Evolutionary conservation across 345 rosid species (phyloP).

Genomic region (Euphorbia tirucalli): DNA sequence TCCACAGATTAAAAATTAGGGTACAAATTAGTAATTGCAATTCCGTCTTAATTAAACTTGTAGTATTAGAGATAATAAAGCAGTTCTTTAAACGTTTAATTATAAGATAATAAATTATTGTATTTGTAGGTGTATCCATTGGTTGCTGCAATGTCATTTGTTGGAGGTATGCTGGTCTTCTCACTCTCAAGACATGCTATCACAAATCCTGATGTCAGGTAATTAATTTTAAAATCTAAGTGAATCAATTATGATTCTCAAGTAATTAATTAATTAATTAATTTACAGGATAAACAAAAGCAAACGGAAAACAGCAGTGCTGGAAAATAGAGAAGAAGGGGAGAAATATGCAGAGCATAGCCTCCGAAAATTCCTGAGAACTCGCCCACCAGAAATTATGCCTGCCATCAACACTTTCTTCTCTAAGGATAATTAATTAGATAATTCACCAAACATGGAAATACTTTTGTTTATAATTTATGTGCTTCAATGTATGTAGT

Average conservation of each 20-base stretch:
- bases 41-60: no score
- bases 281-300: constrained; percentile 51
- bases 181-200: constrained; percentile 63
- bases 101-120: no score
- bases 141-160: constrained; percentile 76
- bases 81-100: no score
- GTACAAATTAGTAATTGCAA: no score
- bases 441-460: background rate
- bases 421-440: constrained; percentile 35
- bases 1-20: no score
- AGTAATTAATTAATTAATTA: no score
- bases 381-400: constrained; percentile 71
- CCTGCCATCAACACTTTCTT: constrained; percentile 74
- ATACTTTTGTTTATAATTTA: no score
- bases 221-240: background rate
- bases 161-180: constrained; percentile 53
- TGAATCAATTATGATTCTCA: no score
- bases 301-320: constrained; percentile 41
- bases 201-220: constrained; percentile 75
- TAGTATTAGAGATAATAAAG: no score
- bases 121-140: constrained; percentile 69
- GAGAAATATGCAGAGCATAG: constrained; percentile 62
- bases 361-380: constrained; percentile 62
- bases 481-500: background rate
- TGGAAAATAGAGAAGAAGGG: constrained; percentile 70